A percentile compares a stretch with the other conserved stretches of the same genome.
Evolutionary conservation across 2,329 filamentous ascomycete species (phyloP).

Genomic region (Tolypocladium paradoxum): DNA sequence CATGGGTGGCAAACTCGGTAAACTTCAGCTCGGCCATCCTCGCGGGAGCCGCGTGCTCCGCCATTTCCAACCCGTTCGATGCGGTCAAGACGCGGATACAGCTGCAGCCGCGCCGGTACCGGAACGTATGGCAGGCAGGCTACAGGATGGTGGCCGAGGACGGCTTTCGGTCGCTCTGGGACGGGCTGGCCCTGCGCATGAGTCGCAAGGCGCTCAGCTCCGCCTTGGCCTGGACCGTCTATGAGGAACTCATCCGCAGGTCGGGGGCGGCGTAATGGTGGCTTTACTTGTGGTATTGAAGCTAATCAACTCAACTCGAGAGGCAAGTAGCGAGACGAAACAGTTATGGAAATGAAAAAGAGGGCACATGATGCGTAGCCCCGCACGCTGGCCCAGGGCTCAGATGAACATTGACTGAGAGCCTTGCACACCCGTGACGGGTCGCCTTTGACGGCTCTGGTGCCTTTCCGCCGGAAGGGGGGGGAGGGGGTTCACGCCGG

Average conservation of each 20-base stretch:
- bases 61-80: slow-evolving; percentile 92
- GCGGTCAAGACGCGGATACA: slow-evolving; percentile 93
- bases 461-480: no score
- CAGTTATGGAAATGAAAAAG: neutral
- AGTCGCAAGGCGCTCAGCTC: slow-evolving; percentile 85
- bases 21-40: slow-evolving; percentile 78
- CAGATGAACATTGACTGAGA: neutral
- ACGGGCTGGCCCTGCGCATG: slow-evolving; percentile 78
- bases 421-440: neutral
- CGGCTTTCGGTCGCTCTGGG: slow-evolving; percentile 68
- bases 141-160: slow-evolving; percentile 73
- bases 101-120: slow-evolving; percentile 72
- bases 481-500: slow-evolving; percentile 24
- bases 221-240: slow-evolving; percentile 94
- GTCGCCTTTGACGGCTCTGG: neutral
- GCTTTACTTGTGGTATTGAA: neutral
- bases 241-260: slow-evolving; percentile 80
- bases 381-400: neutral
- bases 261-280: slow-evolving; percentile 1
- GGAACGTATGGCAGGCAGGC: slow-evolving; percentile 70
- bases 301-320: neutral
- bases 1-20: slow-evolving; percentile 45
- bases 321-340: neutral
- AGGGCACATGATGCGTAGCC: neutral
- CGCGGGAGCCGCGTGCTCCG: slow-evolving; percentile 73